Evolutionary conservation across 2,329 filamentous ascomycete species (phyloP), one percentile per base, ranked within the genome.

Genomic region (Cercospora nicotianae): DNA sequence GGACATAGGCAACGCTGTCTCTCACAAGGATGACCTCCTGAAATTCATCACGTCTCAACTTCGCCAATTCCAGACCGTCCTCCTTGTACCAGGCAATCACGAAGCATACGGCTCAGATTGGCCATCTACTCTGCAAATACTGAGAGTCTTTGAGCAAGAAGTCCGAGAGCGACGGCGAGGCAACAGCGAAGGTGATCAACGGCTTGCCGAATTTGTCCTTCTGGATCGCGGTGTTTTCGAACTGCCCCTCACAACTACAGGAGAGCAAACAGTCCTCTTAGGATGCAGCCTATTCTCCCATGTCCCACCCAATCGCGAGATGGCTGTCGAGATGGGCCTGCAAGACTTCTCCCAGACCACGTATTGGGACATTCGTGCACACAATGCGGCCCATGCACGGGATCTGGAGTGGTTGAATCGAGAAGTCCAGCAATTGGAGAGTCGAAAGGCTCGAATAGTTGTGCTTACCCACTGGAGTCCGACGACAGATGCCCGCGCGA

Each of bases 11-110:
- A 81, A 82, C 65, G 68, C 77, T 8, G 36, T 48, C 26, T 12
- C 62, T 13, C 63, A 66, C 57, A 79, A 83, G 67, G 79, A 83
- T 51, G 72, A 79, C 13, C 80, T 82, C 0, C 82, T 82, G 69
- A 63, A 36, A 1, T 89, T 88, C 70, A 74, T 88, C 9, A 78
- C 74, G 12, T 72, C 70, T 2, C 86, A 87, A 70, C 81, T 88
- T 2, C 33, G 45, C 1, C 76, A 81, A 6, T 89, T 87, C 70
- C 74, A 77, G 5, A 74, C 78, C 1, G 83, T 89, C 1, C 81
- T 89, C 48, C 80, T 87, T 31, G 79, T 88, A 0, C 75, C 83
- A 0, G 86, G 87, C 0, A 89, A 89, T 70, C 86, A 89, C 72
- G 87, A 89, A 72, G 79, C 85, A 0, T 87, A 84, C 69, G 72